A percentile compares a stretch with the other conserved stretches of the same genome.
These are phyloP conservation scores for Candida tetrigidarum DNA, from an alignment of 1,139 yeast species.

Conservation along the genomic window DNA sequence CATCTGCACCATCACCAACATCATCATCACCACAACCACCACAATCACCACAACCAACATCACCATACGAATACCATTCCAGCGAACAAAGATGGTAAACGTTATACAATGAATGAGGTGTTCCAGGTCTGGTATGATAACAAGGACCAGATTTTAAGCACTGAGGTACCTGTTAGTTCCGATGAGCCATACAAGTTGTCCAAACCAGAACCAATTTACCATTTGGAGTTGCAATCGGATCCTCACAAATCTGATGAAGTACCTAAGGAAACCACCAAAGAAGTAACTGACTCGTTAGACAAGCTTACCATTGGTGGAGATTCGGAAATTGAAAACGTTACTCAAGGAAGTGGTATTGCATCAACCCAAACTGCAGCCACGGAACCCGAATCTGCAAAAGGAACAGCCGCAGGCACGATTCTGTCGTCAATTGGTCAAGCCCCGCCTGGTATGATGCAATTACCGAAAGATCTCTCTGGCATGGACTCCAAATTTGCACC, in stretches of 20 bases:
- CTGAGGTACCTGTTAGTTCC: slow-evolving; percentile 26
- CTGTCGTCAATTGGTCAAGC: slow-evolving; percentile 13
- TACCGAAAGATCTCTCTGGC: slow-evolving; percentile 7
- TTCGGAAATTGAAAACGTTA: slow-evolving; percentile 2
- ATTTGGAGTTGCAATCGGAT: slow-evolving; percentile 33
- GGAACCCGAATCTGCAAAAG: background rate
- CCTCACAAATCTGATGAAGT: slow-evolving; percentile 5
- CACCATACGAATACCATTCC: slow-evolving; percentile 36
- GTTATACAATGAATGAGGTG: slow-evolving; percentile 56
- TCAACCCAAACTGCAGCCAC: slow-evolving; percentile 8
- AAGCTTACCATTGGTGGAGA: slow-evolving; percentile 14
- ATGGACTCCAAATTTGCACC: slow-evolving; percentile 14
- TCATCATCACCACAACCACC: slow-evolving; percentile 9
- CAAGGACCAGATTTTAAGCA: slow-evolving; percentile 36
- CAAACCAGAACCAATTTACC: slow-evolving; percentile 40
- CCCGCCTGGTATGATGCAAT: slow-evolving; percentile 24
- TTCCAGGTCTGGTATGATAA: slow-evolving; percentile 56
- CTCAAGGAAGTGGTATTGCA: slow-evolving; percentile 10
- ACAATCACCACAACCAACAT: slow-evolving; percentile 20
- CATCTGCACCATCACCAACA: slow-evolving; percentile 4
- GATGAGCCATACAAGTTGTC: slow-evolving; percentile 35
- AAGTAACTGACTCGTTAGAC: slow-evolving; percentile 16
- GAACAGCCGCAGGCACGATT: slow-evolving; percentile 10
- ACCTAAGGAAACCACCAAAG: slow-evolving; percentile 3
- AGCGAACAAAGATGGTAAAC: slow-evolving; percentile 39